Percentiles rank a stretch among this genome's conserved stretches.
Evolutionary conservation across 352 stramenopile genomes (phyloP).

Genomic region (Saprolegnia parasitica): DNA sequence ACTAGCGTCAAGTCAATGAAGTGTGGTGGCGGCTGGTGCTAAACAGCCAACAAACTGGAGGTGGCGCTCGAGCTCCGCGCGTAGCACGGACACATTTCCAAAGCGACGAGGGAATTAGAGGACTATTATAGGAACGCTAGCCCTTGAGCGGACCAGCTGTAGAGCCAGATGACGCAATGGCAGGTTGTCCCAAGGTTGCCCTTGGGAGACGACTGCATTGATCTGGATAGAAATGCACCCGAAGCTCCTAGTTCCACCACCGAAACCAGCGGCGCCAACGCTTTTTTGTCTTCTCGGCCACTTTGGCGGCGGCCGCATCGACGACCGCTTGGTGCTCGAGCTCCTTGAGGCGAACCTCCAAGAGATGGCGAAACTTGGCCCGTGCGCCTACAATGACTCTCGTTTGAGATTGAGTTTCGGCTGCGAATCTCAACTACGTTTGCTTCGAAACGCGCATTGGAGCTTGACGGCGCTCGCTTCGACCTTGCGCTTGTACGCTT

Average conservation of each 20-base stretch:
- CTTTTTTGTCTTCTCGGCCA: constrained; percentile 16
- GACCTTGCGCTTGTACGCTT: constrained; percentile 43
- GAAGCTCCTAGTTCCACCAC: not conserved
- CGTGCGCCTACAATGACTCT: constrained; percentile 33
- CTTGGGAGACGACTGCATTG: no score
- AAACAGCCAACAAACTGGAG: no score
- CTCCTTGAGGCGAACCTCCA: constrained; percentile 59
- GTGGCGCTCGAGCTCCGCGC: no score
- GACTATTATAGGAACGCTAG: no score
- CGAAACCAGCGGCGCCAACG: not conserved
- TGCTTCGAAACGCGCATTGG: constrained; percentile 72
- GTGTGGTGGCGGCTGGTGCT: no score
- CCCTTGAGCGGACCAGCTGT: no score
- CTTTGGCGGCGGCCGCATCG: constrained; percentile 9
- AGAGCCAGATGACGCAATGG: no score
- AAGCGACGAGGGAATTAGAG: no score
- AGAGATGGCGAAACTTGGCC: constrained; percentile 48
- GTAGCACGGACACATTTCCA: no score
- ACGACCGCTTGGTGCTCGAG: constrained; percentile 35
- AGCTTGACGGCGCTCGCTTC: constrained; percentile 53
- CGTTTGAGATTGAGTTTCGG: not conserved
- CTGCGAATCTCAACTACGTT: constrained; percentile 31
- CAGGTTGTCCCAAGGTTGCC: no score
- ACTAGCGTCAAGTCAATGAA: no score
- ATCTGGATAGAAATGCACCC: no score